These are phyloP conservation scores for Populus hybrid DNA, from an alignment of 441 rosid species.

Conservation along the genomic window DNA sequence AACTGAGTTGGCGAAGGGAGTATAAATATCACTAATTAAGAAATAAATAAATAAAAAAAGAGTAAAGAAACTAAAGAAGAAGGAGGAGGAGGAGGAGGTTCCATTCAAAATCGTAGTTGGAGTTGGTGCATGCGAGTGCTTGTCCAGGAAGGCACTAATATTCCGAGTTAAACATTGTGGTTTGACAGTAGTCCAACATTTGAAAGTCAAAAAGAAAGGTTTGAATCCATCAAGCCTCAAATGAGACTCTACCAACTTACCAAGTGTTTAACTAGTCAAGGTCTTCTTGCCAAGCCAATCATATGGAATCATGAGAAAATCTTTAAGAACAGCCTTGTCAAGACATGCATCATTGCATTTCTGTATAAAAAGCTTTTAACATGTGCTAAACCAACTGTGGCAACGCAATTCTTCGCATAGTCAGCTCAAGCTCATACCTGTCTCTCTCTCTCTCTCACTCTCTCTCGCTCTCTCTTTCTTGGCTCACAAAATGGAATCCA, in stretches of 20 bases:
- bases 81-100: background rate
- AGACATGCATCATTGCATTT: background rate
- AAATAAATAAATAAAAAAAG: too few relatives aligned
- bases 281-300: background rate
- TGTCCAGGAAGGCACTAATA: background rate
- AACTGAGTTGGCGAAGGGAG: background rate
- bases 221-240: background rate
- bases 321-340: background rate
- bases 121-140: background rate
- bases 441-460: background rate
- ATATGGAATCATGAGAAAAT: background rate
- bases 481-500: conserved; percentile 11
- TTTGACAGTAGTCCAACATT: too few relatives aligned
- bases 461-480: background rate
- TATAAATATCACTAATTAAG: background rate
- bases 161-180: background rate
- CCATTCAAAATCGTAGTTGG: too few relatives aligned
- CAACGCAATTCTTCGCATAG: background rate
- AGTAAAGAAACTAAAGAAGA: too few relatives aligned
- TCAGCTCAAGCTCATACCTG: background rate
- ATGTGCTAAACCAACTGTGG: background rate
- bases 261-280: background rate
- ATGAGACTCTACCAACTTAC: background rate
- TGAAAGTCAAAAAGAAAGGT: background rate
- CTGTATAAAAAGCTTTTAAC: background rate